Evolutionary conservation across 768 basidiomycete genomes (phyloP).

Genomic region (Russula dissimulans): DNA sequence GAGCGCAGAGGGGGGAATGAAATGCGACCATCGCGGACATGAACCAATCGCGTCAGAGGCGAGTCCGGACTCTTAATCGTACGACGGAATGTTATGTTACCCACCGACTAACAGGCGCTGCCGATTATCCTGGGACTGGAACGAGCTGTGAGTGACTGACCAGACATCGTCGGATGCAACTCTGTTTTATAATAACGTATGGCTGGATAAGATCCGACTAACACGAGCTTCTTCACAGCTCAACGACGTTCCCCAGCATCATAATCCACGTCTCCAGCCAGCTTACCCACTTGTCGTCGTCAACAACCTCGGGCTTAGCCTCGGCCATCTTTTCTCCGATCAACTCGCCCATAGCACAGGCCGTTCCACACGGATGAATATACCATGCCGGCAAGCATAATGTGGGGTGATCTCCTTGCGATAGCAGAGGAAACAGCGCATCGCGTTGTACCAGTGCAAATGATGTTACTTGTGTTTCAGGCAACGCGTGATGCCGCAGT

Average conservation of each 20-base stretch:
- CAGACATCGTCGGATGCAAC: not conserved
- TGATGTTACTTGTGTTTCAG: conserved; percentile 36
- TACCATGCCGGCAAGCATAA: conserved; percentile 73
- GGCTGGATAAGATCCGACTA: not conserved
- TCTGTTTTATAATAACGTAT: not conserved
- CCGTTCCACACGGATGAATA: conserved; percentile 80
- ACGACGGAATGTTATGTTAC: conserved; percentile 10
- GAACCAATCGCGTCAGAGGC: conserved; percentile 19
- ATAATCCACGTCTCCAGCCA: conserved; percentile 77
- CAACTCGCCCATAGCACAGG: conserved; percentile 57
- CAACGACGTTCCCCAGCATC: conserved; percentile 57
- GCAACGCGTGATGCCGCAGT: conserved; percentile 42
- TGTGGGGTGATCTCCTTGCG: conserved; percentile 81
- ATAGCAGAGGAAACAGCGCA: conserved; percentile 63
- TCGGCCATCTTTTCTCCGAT: conserved; percentile 38
- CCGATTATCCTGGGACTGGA: conserved; percentile 11
- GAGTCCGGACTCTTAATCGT: conserved; percentile 8
- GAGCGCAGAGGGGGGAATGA: not conserved
- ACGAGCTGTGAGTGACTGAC: not conserved
- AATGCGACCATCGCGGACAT: conserved; percentile 19
- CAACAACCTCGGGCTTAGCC: conserved; percentile 14
- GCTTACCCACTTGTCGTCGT: conserved; percentile 25
- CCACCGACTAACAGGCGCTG: conserved; percentile 1
- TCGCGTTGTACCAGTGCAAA: conserved; percentile 45
- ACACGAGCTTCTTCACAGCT: conserved; percentile 31